Percentiles rank a stretch among this genome's conserved stretches.
Evolutionary conservation across 2,329 filamentous ascomycete genomes (phyloP).

Genomic region (Colletotrichum karsti): DNA sequence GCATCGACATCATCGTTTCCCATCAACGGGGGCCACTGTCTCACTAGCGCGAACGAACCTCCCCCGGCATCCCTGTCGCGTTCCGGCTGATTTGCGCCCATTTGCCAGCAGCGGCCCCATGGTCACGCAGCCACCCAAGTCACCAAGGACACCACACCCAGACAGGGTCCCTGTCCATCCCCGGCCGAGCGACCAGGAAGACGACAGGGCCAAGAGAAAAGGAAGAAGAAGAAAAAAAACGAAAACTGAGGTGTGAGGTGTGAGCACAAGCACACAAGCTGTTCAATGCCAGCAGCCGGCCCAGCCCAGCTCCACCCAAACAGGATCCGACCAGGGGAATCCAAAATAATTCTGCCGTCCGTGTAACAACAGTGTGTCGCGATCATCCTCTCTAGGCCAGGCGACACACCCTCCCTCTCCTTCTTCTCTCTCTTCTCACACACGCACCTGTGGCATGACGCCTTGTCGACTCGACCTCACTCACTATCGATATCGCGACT

Average conservation of each 20-base stretch:
- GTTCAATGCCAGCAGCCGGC: constrained; percentile 18
- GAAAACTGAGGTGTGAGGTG: constrained; percentile 4
- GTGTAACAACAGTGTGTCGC: constrained; percentile 30
- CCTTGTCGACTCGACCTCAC: neutral
- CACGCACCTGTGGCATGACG: too few species aligned
- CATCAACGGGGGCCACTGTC: constrained; percentile 28
- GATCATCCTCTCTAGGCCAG: constrained; percentile 27
- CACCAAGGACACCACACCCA: constrained; percentile 13
- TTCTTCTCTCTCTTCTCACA: neutral
- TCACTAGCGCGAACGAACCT: constrained; percentile 33
- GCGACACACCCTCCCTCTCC: neutral
- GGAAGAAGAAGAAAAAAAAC: too few species aligned
- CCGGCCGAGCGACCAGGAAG: constrained; percentile 6
- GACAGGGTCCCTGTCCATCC: constrained; percentile 19
- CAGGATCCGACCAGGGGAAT: constrained; percentile 27
- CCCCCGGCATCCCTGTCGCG: constrained; percentile 26
- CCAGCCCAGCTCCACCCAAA: constrained; percentile 23
- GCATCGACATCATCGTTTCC: constrained; percentile 30
- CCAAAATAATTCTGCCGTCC: constrained; percentile 30
- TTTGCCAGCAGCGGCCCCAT: constrained; percentile 25
- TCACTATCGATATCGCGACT: neutral
- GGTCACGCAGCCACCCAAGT: constrained; percentile 29
- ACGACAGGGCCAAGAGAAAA: neutral
- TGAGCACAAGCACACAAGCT: constrained; percentile 24
- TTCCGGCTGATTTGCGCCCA: constrained; percentile 31